Evolutionary conservation across 2,329 filamentous ascomycete species (phyloP), one percentile per base, ranked within the genome.

Genomic region (Diaporthe sp.): DNA sequence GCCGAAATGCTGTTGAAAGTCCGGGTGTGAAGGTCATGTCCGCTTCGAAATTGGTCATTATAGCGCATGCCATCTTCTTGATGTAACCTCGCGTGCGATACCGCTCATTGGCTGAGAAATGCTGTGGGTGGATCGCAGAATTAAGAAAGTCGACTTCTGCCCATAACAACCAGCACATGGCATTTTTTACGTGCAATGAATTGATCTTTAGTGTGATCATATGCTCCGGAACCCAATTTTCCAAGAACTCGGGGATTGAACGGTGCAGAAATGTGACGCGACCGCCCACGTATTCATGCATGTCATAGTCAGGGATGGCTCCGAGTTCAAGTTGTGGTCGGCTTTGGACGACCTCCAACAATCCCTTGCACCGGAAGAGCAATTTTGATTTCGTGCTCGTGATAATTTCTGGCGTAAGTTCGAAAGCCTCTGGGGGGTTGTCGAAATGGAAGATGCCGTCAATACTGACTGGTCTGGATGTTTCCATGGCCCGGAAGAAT

Each of bases 1-100:
- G 55, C 31, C 10, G 28, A 34, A 58, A 58, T 34, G 17, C 15
- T 34, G 55, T 37, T 22, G 28, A 22, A 12, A 34, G 31, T 1
- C 37, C 28, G 6, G 28, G 15, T 2, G 19, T 58, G 6, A 34
- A 34, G 15, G 7, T 34, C 10, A 17, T 10, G 28, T 58, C 55
- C 8, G 28, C 37, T 15, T 17, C 7, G 17, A 58, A 58, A 3
- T 10, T 22, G 8, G 4, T 2, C 7, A 37, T 4, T 58, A 4
- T 22, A 58, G 7, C 55, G 9, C 28, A 34, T 34, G 2, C 17
- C 1, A 0, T 9, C 6, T 9, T 34, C 3, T 31, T 1, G 3
- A 58, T 34, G 17, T 22, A 10, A 34, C 0, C 0, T 19, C 31
- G 28, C 28, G 10, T 8, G 1, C 0, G 8, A 13, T 0, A 8